Base-by-base conservation (phyloP, 164 flowering plant genomes). In the Paratinospora sagittata region DNA sequence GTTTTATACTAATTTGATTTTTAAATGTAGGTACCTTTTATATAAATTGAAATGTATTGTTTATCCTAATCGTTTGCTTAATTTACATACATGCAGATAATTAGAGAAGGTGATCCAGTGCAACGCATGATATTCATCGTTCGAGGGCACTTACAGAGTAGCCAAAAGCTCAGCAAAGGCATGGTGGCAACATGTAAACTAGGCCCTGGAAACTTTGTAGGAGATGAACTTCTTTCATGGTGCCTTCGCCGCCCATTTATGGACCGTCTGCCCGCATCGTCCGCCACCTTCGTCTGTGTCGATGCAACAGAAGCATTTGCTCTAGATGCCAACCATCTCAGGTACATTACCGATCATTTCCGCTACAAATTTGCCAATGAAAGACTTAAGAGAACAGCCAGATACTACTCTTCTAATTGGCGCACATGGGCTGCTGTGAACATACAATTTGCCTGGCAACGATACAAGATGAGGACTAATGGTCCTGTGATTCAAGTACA, bases 61-160 rank as follows among this genome's bases (percentile, higher is more conserved):
- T 16, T 1, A 52, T 49, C 14, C 12, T 4, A 49, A 12, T 10
- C n/a, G 11, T 0, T 41, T 37, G 23, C n/a, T n/a, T n/a, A n/a
- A n/a, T n/a, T n/a, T n/a, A n/a, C n/a, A n/a, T n/a, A n/a, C n/a
- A n/a, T 33, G 71, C 86, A 95, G 98, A 84, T 95, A 19, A 86
- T 89, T n/a, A 81, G 91, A 79, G 99, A 95, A 87, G 97, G 99
- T 57, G 96, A 92, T 43, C 97, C 97, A 0, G 99, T 95, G 70
- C 90, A 79, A 24, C 77, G 90, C 10, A 90, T 95, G 86, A 82
- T 91, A 58, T 95, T 95, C 80, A 81, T 95, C 0, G 86, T 90
- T 6, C 82, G 85, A 0, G 99, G 99, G 9, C 85, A 83, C 21
- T 71, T 92, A 37, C 78, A 84, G 65, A 83, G 97, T 30, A 78